Conservation (phyloP, 139 green algal genomes). For the Nannochloris sp. region DNA sequence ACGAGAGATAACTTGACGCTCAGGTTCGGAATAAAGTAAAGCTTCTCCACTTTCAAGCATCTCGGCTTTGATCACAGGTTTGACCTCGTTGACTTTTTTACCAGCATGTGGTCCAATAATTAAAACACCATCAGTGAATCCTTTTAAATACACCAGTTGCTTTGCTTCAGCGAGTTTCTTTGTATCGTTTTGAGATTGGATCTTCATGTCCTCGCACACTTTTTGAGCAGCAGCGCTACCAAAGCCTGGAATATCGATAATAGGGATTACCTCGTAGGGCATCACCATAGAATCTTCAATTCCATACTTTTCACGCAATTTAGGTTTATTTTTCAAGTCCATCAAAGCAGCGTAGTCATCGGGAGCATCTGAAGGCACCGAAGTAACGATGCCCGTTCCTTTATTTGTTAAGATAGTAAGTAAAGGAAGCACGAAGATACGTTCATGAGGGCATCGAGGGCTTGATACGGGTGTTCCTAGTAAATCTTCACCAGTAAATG, state of each 20-base stretch:
- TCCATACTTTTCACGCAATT: slow-evolving; percentile 89
- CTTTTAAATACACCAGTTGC: slow-evolving; percentile 91
- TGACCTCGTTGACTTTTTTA: slow-evolving; percentile 76
- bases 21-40: slow-evolving; percentile 81
- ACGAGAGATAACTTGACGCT: slow-evolving; percentile 76
- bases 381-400: slow-evolving; percentile 95
- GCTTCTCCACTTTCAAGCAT: slow-evolving; percentile 69
- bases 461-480: slow-evolving; percentile 78
- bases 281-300: slow-evolving; percentile 93
- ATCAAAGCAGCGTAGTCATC: slow-evolving; percentile 83
- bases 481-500: slow-evolving; percentile 85
- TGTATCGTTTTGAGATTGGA: slow-evolving; percentile 88
- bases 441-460: slow-evolving; percentile 56
- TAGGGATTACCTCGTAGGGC: slow-evolving; percentile 91
- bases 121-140: slow-evolving; percentile 96
- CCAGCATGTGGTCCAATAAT: slow-evolving; percentile 77
- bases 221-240: slow-evolving; percentile 70
- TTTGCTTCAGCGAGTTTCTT: slow-evolving; percentile 96
- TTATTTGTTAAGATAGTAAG: slow-evolving; percentile 97
- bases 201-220: slow-evolving; percentile 89
- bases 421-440: slow-evolving; percentile 92
- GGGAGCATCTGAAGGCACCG: slow-evolving; percentile 88
- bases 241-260: slow-evolving; percentile 95
- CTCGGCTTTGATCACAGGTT: slow-evolving; percentile 79
- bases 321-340: slow-evolving; percentile 92